A percentile compares a stretch with the other conserved stretches of the same genome.
Conservation (phyloP, 1,139 yeast genomes). For the Pichia sp. region DNA sequence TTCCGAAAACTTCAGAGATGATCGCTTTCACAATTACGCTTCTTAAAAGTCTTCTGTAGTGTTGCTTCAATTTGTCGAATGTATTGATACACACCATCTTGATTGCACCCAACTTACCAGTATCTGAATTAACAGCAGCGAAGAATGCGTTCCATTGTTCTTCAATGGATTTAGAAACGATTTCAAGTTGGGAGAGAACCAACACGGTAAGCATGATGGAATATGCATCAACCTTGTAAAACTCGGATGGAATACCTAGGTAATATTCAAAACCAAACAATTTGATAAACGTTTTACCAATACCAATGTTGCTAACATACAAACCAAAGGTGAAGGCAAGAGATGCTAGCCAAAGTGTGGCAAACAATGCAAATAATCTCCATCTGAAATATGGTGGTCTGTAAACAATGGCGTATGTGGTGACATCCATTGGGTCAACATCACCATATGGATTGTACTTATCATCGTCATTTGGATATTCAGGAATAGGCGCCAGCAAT, state of each 20-base stretch:
- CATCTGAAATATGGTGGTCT: constrained; percentile 75
- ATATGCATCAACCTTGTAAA: constrained; percentile 7
- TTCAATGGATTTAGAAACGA: not conserved
- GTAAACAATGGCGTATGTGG: constrained; percentile 74
- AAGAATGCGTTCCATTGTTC: constrained; percentile 1
- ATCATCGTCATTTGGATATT: constrained; percentile 34
- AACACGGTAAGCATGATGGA: constrained; percentile 17
- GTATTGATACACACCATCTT: not conserved
- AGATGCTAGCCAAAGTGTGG: constrained; percentile 70
- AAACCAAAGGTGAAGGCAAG: constrained; percentile 44
- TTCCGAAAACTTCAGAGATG: not conserved
- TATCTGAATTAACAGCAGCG: not conserved
- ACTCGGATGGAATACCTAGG: constrained; percentile 1
- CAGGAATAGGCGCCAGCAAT: constrained; percentile 46
- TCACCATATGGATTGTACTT: constrained; percentile 52
- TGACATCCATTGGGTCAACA: constrained; percentile 47
- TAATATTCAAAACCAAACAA: not conserved
- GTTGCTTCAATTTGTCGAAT: not conserved
- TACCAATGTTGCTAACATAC: constrained; percentile 12
- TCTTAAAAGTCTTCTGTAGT: not conserved
- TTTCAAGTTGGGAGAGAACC: constrained; percentile 2
- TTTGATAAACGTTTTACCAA: constrained; percentile 15
- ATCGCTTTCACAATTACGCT: not conserved
- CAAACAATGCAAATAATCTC: constrained; percentile 56
- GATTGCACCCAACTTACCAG: not conserved